These are phyloP conservation scores for Mycena haematopus DNA, from an alignment of 768 basidiomycete species.

Conservation along the genomic window DNA sequence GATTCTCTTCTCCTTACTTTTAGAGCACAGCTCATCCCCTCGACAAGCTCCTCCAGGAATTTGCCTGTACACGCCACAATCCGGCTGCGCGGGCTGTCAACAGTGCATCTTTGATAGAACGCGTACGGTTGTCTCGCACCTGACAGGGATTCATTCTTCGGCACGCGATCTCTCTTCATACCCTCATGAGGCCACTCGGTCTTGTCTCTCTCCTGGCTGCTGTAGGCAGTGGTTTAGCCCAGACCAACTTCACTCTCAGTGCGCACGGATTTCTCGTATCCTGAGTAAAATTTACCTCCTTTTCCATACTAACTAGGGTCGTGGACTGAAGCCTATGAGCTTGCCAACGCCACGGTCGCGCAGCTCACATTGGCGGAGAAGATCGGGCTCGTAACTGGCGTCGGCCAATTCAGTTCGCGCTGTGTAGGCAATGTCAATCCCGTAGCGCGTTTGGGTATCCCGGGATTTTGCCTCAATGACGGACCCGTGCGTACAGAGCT, in stretches of 20 bases:
- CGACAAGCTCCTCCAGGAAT: too few species aligned
- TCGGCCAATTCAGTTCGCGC: slow-evolving; percentile 51
- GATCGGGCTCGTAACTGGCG: slow-evolving; percentile 51
- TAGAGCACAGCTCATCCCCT: too few species aligned
- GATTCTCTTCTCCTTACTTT: too few species aligned
- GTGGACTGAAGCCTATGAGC: slow-evolving; percentile 50
- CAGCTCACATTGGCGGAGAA: slow-evolving; percentile 55
- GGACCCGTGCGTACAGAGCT: slow-evolving; percentile 44
- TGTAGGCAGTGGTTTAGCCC: background rate
- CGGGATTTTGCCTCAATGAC: slow-evolving; percentile 55
- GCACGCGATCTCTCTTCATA: background rate
- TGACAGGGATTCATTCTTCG: too few species aligned
- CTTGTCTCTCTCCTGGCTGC: background rate
- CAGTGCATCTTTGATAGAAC: too few species aligned
- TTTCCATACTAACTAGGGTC: slow-evolving; percentile 41
- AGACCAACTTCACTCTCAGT: background rate
- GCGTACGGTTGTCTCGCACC: too few species aligned
- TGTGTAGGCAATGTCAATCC: slow-evolving; percentile 56
- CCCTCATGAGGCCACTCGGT: background rate
- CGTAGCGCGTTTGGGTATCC: slow-evolving; percentile 47
- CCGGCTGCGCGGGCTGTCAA: too few species aligned
- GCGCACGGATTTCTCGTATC: background rate
- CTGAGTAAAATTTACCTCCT: background rate
- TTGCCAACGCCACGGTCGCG: slow-evolving; percentile 43
- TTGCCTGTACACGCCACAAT: too few species aligned